Conservation (phyloP, 805 yeast species). For the Komagataella populi region DNA sequence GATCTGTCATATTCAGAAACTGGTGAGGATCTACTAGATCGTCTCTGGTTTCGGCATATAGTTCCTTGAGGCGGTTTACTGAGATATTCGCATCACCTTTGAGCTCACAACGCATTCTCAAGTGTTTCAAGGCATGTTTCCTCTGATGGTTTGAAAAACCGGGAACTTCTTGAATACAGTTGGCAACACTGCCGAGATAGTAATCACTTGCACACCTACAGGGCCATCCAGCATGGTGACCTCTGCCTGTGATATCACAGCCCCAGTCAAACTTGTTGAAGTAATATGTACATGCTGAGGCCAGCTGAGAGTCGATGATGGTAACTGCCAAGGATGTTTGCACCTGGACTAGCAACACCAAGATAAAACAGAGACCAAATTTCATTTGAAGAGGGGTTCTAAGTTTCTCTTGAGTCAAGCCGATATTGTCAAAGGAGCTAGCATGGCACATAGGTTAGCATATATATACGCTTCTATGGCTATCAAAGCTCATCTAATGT, state of each 20-base stretch:
- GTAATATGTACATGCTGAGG: constrained; percentile 27
- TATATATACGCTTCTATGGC: not conserved
- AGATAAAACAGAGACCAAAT: not conserved
- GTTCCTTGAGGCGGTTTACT: not conserved
- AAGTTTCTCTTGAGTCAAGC: no score
- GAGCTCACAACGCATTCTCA: constrained; percentile 19
- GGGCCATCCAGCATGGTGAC: constrained; percentile 17
- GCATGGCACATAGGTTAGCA: not conserved
- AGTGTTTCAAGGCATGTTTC: constrained; percentile 25
- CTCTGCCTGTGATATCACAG: constrained; percentile 18
- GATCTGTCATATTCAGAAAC: constrained; percentile 17
- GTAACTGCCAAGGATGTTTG: constrained; percentile 1
- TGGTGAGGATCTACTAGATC: constrained; percentile 13
- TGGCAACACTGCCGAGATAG: constrained; percentile 30
- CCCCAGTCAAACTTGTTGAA: constrained; percentile 27
- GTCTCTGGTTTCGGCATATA: not conserved
- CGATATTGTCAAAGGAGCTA: no score
- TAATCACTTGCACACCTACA: constrained; percentile 28
- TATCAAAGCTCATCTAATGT: not conserved
- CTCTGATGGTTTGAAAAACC: constrained; percentile 12
- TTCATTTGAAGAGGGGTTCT: not conserved
- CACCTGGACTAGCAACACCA: not conserved
- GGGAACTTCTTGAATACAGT: constrained; percentile 23
- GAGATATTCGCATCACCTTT: constrained; percentile 9
- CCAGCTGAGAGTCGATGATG: constrained; percentile 21